Base-by-base conservation (phyloP, 495 filamentous ascomycete genomes). In the Penicillium coprophilum region DNA sequence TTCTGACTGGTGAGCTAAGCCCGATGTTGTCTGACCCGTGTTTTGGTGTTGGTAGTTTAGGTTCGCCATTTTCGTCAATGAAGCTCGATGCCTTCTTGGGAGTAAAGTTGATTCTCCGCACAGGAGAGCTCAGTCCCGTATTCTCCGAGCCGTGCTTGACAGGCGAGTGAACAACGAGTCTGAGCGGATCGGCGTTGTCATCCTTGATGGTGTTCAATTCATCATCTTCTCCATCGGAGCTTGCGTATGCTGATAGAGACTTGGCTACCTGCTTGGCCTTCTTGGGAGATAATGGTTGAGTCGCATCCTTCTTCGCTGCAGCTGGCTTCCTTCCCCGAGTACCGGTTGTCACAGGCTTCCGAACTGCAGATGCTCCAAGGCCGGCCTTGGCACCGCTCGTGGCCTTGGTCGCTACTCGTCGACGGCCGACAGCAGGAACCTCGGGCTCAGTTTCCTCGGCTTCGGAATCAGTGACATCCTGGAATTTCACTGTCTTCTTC, bases 401-500 rank as follows among this genome's bases (percentile, higher is more conserved):
- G 12, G 17, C 31, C 28, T 56, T 51, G 43, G 54, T 23, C 0
- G 64, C 45, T 34, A 52, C 45, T 54, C 60, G 66, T 46, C 51
- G 65, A 39, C 70, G 66, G 12, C 69, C 61, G 41, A 59, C 56
- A 3, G 57, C 47, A 31, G 70, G 60, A 41, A 64, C 56, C 43
- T 61, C 47, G 7, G 61, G 60, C 41, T 62, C 60, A 12, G 59
- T 50, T 1, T 74, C 61, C 10, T 77, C 73, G 10, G 77, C 80
- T 32, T 74, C 72, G 3, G 70, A 71, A 7, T 69, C 72, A 4
- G 65, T 57, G 6, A 70, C 44, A 45, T 80, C 77, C 56, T 77
- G 70, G 56, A 84, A 84, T 5, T 78, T 82, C 28, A 84, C 81
- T 20, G 67, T 81, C 61, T 83, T 83, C 67, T 76, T 80, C 43